phyloP scores from a whole-genome alignment of 2,329 filamentous ascomycete genomes.

The Exophiala oligosperma region DNA sequence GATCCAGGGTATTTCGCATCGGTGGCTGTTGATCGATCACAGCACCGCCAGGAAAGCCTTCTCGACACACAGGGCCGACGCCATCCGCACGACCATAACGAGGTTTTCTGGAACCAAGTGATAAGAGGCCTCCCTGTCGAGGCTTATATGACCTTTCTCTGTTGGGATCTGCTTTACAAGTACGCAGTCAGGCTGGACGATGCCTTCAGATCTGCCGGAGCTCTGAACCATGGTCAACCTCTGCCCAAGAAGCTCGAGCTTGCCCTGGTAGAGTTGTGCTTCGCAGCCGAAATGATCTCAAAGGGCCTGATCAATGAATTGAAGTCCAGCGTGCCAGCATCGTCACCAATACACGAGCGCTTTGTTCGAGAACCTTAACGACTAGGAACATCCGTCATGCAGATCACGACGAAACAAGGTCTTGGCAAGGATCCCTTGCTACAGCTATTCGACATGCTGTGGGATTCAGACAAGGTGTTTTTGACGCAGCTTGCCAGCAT shows the following conservation, averaged over 20 bases:
- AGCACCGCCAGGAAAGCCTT: slow-evolving; percentile 50
- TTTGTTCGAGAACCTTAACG: slow-evolving; percentile 35
- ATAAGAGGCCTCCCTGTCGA: slow-evolving; percentile 36
- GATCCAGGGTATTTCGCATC: slow-evolving; percentile 59
- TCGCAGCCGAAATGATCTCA: slow-evolving; percentile 37
- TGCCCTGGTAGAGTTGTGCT: slow-evolving; percentile 43
- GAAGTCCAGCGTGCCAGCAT: slow-evolving; percentile 36
- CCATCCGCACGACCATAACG: slow-evolving; percentile 23
- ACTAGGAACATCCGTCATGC: slow-evolving; percentile 28
- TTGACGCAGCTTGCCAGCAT: slow-evolving; percentile 37
- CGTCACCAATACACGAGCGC: slow-evolving; percentile 43
- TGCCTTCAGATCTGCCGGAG: slow-evolving; percentile 28
- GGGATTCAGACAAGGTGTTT: slow-evolving; percentile 39
- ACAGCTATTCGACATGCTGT: slow-evolving; percentile 42
- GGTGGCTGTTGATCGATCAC: slow-evolving; percentile 42
- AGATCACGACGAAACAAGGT: slow-evolving; percentile 10
- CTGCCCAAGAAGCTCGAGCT: slow-evolving; percentile 43
- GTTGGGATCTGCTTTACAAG: slow-evolving; percentile 41
- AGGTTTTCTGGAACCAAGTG: slow-evolving; percentile 44
- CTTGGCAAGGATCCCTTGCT: slow-evolving; percentile 1
- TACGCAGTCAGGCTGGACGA: slow-evolving; percentile 28
- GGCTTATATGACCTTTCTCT: slow-evolving; percentile 38
- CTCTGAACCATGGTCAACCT: slow-evolving; percentile 1
- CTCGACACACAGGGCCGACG: slow-evolving; percentile 39
- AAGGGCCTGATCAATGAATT: slow-evolving; percentile 34